phyloP scores from a whole-genome alignment of 129 eudicot genomes.

The Chrysanthemum lavandulifolium region DNA sequence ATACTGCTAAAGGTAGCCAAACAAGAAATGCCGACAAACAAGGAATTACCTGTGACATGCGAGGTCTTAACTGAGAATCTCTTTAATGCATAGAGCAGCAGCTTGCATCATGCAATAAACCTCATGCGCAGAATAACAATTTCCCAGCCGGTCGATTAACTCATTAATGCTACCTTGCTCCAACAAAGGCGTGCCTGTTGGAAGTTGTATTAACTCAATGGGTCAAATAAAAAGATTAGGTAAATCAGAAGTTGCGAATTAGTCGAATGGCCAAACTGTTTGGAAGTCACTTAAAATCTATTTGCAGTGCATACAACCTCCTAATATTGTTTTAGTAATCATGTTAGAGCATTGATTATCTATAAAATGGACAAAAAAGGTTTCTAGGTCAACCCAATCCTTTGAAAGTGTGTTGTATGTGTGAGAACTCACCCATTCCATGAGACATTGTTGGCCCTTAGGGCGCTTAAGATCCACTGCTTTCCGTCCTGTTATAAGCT shows the following conservation, averaged over 20 bases:
- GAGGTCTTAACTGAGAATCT: slow-evolving; percentile 90
- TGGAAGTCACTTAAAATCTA: no score
- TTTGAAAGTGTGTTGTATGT: neutral
- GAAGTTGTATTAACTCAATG: no score
- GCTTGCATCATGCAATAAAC: slow-evolving; percentile 90
- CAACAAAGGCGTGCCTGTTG: slow-evolving; percentile 79
- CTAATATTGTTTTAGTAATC: no score
- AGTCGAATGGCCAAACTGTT: no score
- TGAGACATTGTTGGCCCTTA: slow-evolving; percentile 88
- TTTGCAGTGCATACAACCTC: no score
- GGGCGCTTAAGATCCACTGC: slow-evolving; percentile 90
- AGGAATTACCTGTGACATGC: slow-evolving; percentile 89
- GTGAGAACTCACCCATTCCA: slow-evolving; percentile 67
- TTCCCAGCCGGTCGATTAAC: slow-evolving; percentile 66
- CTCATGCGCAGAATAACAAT: slow-evolving; percentile 63
- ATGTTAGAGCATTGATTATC: no score
- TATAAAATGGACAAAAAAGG: neutral
- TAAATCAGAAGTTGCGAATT: no score
- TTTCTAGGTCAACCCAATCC: neutral
- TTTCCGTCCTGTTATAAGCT: slow-evolving; percentile 84
- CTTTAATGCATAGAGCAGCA: slow-evolving; percentile 90
- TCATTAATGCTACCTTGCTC: slow-evolving; percentile 63
- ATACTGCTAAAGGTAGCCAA: neutral
- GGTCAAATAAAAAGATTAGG: no score
- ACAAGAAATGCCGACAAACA: neutral